Conservation (phyloP, 805 yeast genomes). For the Pichia nakasei region DNA sequence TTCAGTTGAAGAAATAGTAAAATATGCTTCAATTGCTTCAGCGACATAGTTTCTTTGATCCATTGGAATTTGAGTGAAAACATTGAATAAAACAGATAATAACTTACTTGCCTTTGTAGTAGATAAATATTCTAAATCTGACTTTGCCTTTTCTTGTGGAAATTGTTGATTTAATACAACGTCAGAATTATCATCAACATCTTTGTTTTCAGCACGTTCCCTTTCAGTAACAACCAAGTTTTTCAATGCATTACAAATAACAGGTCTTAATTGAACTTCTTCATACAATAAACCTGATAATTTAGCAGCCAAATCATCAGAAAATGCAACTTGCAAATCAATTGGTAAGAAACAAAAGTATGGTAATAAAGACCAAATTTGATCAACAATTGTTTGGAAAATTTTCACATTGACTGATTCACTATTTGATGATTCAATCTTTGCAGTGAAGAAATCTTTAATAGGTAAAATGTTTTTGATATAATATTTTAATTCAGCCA, state of each 20-base stretch:
- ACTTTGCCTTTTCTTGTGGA: slow-evolving; percentile 44
- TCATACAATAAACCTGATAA: slow-evolving; percentile 70
- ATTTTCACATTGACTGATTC: slow-evolving; percentile 67
- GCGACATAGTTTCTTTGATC: slow-evolving; percentile 77
- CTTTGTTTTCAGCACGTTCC: slow-evolving; percentile 33
- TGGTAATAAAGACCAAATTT: slow-evolving; percentile 87
- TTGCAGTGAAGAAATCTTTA: slow-evolving; percentile 43
- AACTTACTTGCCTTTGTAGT: slow-evolving; percentile 58
- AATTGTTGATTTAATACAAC: slow-evolving; percentile 55
- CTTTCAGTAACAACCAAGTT: slow-evolving; percentile 57
- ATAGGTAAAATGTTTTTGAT: slow-evolving; percentile 59
- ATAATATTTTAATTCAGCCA: slow-evolving; percentile 60
- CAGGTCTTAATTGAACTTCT: slow-evolving; percentile 64
- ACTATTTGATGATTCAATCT: slow-evolving; percentile 34
- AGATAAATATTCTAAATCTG: slow-evolving; percentile 55
- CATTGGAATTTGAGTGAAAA: slow-evolving; percentile 80
- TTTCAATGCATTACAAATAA: slow-evolving; percentile 76
- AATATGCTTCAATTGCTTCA: slow-evolving; percentile 77
- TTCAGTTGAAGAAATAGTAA: slow-evolving; percentile 56
- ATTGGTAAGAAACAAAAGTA: slow-evolving; percentile 80
- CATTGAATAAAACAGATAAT: slow-evolving; percentile 82
- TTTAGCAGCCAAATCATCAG: slow-evolving; percentile 67
- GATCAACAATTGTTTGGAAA: slow-evolving; percentile 79
- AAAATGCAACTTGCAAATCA: slow-evolving; percentile 58
- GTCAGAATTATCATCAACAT: slow-evolving; percentile 54